Evolutionary conservation across 306 rosid genomes (phyloP), one percentile per base, ranked within the genome.

Genomic region (Aeschynomene evenia): DNA sequence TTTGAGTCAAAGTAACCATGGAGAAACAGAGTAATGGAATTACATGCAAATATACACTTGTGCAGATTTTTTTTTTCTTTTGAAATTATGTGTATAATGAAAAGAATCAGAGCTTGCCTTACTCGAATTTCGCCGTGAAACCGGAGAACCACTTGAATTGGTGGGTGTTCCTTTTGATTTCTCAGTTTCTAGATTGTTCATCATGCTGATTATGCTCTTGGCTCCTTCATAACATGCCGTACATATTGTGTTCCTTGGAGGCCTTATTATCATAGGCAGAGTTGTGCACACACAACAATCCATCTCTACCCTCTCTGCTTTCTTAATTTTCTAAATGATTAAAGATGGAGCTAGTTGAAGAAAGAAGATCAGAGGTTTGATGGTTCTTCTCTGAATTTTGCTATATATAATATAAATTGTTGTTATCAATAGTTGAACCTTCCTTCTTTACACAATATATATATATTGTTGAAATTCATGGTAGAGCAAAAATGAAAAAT

Each of bases 201-300:
- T 74, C 79, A 84, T 69, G 71, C 59, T 68, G 73, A 88, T 77
- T 7, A 90, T 69, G 85, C 51, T 82, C 61, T 71, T 83, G 5
- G 96, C 97, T 68, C 94, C 98, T 73, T 88, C 97, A 53, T 77
- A 88, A 68, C 97, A 93, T 14, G 86, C 43, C 40, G 76, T 87
- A 19, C 97, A 93, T 52, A 93, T 86, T 31, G 91, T 82, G 29
- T 90, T 93, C 79, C 98, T 86, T 1, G 96, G 98, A 33, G 96
- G 90, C 90, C 98, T 87, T 43, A 89, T 43, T 16, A 83, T 84
- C 13, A 71, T 48, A 0, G 98, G 98, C 85, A 88, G 73, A 33
- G 97, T 66, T 45, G 88, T 82, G 51, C 98, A 93, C 3, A 93
- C 81, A 34, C 78, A 77, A 75, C 98, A 93, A 59, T 93, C 97